Conservation (phyloP, 441 rosid species). For the Adansonia rubrostipa region DNA sequence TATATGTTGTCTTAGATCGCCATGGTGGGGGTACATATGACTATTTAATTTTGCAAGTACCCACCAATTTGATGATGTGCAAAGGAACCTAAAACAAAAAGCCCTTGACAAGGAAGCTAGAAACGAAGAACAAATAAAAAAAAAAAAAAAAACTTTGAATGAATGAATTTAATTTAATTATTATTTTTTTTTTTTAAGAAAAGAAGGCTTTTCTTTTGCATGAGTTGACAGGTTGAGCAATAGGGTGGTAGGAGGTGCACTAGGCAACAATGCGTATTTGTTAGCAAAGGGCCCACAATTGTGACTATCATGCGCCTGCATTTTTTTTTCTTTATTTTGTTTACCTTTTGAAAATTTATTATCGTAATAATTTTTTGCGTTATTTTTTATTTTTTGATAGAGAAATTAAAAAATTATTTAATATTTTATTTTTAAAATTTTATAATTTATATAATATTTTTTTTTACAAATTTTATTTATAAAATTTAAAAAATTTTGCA, state of each 20-base stretch:
- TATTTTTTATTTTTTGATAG: too few relatives aligned
- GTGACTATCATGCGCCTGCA: constrained; percentile 41
- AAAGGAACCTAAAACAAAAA: not conserved
- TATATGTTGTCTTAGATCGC: constrained; percentile 29
- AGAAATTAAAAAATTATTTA: too few relatives aligned
- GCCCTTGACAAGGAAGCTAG: not conserved
- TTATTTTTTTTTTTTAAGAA: too few relatives aligned
- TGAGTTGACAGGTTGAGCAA: constrained; percentile 44
- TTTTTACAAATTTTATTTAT: too few relatives aligned
- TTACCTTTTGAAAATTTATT: not conserved
- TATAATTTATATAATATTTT: too few relatives aligned
- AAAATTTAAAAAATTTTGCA: too few relatives aligned
- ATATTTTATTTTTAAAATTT: too few relatives aligned
- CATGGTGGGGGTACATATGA: constrained; percentile 43
- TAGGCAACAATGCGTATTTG: constrained; percentile 41
- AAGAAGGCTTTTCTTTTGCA: not conserved
- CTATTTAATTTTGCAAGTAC: not conserved
- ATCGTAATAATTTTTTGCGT: not conserved
- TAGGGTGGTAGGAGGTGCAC: constrained; percentile 40
- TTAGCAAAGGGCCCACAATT: constrained; percentile 32
- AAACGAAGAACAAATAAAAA: not conserved
- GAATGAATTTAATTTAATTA: too few relatives aligned
- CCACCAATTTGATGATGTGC: constrained; percentile 1
- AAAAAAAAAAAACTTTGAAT: not conserved
- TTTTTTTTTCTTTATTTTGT: constrained; percentile 1